Base-by-base conservation (phyloP, 331 rosid genomes). In the Quercus lobata region DNA sequence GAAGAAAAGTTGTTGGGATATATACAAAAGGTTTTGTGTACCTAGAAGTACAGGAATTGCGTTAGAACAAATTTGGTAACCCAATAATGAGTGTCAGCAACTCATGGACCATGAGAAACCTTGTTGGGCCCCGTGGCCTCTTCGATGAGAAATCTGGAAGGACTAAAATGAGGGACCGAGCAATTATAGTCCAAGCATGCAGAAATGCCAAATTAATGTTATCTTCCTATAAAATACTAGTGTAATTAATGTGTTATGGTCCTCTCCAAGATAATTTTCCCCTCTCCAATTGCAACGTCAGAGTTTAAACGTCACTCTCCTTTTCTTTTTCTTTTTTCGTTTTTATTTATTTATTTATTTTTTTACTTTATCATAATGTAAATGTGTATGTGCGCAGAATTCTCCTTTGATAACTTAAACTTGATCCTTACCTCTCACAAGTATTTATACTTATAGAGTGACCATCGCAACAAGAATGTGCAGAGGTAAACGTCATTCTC, bases 381-480 rank as follows among this genome's bases (percentile, higher is more conserved):
- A 35, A 35, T 35, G 2, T 35, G 2, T 35, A 25, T 25, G 29
- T 2, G 3, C 2, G 29, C 29, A 27, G 0, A 27, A 27, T 27
- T 27, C 29, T 27, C 29, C 3, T 27, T 27, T 27, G 29, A 27
- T 27, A 2, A 27, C 29, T 27, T 35, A 35, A 35, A 35, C 1
- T 35, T 35, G 9, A 0, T 0, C 2, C 0, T 35, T 7, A 0
- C 9, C 2, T 35, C 0, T 0, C 1, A 35, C 0, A 35, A 35
- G 0, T 0, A 35, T 8, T 35, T 7, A 6, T 35, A 35, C 2
- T 35, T 35, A 35, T 35, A 7, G 0, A 1, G 9, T 35, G 44
- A 35, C 0, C 0, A 35, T 35, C 1, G 44, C 10, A 35, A 0
- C 0, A 35, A 35, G 0, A 0, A 35, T 35, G 1, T 35, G 9